Base-by-base conservation (phyloP, 331 rosid genomes). In the Spiraea crenata region DNA sequence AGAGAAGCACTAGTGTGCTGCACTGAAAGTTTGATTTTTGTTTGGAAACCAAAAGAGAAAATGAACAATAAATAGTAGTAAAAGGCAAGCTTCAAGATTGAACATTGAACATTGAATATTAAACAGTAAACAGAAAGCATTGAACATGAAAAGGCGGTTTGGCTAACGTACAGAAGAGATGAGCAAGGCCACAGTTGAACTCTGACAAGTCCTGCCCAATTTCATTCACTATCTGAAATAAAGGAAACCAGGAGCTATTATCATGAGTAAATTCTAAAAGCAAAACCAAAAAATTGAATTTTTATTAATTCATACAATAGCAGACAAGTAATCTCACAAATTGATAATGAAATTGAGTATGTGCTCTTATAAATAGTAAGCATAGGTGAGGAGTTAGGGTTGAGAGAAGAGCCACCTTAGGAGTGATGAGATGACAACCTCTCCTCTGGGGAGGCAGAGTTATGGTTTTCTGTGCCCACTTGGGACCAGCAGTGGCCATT, bases 1-100 rank as follows among this genome's bases (percentile, higher is more conserved):
- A 91, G 99, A 50, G 99, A 91, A 75, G 97, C 99, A 85, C 99
- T 91, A 3, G 97, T 93, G 80, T 93, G 99, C 74, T 91, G 99
- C 86, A 91, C 97, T 91, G 89, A 38, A 67, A 58, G 6, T 41
- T 63, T 39, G 57, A 64, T 48, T 17, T 34, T 67, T 51, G 81
- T 51, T 54, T 17, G 2, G 2, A 35, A 45, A 45, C 9, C 49
- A 45, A 45, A 45, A 3, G 4, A 12, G 9, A 56, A 16, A 5
- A 73, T 37, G 31, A 17, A 0, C 34, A 68, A 19, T 37, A 44
- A 12, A 25, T 2, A 68, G 5, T 54, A 8, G 5, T 0, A 31
- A 17, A 49, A 4, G 10, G 17, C 65, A 5, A 17, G 2, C 1
- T 1, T 5, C 19, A 40, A 59, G 13, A 8, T 37, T 58, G 44